Conservation (phyloP, 768 basidiomycete genomes). For the Galerina marginata region DNA sequence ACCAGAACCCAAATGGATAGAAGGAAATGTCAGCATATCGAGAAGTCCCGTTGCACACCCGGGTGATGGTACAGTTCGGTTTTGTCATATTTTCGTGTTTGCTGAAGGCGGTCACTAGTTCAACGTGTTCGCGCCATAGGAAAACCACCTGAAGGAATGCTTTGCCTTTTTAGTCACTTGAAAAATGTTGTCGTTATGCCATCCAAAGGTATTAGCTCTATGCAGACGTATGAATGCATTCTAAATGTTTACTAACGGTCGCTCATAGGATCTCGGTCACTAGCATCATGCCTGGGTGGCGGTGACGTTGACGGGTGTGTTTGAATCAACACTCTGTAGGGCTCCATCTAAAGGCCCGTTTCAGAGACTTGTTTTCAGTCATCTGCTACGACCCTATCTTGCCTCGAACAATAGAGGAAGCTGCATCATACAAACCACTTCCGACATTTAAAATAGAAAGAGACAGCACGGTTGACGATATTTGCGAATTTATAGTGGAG, state of each 20-base stretch:
- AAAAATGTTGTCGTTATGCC: conserved; percentile 79
- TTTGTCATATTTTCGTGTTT: background rate
- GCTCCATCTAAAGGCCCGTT: background rate
- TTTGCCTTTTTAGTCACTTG: conserved; percentile 63
- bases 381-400: conserved; percentile 60
- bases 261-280: conserved; percentile 56
- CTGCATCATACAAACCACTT: conserved; percentile 56
- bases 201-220: conserved; percentile 44
- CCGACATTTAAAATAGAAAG: conserved; percentile 45
- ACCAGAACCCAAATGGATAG: conserved; percentile 55
- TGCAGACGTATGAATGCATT: too few relatives aligned
- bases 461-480: conserved; percentile 66
- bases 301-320: conserved; percentile 82
- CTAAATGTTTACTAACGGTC: conserved; percentile 20
- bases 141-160: conserved; percentile 58
- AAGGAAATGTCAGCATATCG: conserved; percentile 67
- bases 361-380: conserved; percentile 70
- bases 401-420: conserved; percentile 51
- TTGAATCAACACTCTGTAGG: background rate
- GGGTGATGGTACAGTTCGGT: conserved; percentile 61
- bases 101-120: conserved; percentile 40
- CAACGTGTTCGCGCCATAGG: conserved; percentile 77
- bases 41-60: conserved; percentile 79
- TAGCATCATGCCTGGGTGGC: conserved; percentile 73
- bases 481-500: conserved; percentile 82